Conservation (phyloP, 352 stramenopile genomes). For the Phytophthora cactorum region DNA sequence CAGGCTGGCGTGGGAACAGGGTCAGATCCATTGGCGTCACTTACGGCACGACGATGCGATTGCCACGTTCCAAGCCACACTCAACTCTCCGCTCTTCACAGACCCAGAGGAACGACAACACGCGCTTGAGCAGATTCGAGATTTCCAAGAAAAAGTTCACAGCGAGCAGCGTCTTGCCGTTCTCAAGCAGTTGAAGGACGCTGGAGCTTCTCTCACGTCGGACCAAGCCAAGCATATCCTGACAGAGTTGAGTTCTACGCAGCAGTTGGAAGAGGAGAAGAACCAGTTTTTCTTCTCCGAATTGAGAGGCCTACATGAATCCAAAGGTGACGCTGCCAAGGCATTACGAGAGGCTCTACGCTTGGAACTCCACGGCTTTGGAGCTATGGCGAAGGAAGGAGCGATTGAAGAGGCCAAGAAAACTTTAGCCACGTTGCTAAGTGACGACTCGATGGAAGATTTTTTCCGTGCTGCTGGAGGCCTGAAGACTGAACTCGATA, state of each 20-base stretch:
- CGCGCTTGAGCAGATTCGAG: conserved; percentile 61
- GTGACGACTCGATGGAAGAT: conserved; percentile 68
- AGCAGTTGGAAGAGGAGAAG: conserved; percentile 71
- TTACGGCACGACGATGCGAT: conserved; percentile 84
- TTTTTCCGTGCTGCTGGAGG: conserved; percentile 85
- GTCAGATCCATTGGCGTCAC: conserved; percentile 67
- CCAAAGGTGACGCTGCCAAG: conserved; percentile 42
- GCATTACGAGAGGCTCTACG: conserved; percentile 54
- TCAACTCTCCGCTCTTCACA: conserved; percentile 72
- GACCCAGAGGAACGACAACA: conserved; percentile 67
- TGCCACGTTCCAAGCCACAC: conserved; percentile 52
- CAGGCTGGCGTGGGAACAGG: conserved; percentile 71
- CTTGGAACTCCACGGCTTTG: conserved; percentile 66
- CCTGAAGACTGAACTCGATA: conserved; percentile 77
- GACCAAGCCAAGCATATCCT: conserved; percentile 48
- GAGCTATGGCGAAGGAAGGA: conserved; percentile 64
- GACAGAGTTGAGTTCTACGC: conserved; percentile 47
- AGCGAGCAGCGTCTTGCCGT: conserved; percentile 49
- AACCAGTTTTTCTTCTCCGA: conserved; percentile 67
- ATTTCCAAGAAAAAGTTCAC: conserved; percentile 62
- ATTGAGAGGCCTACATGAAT: conserved; percentile 49
- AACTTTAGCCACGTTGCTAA: conserved; percentile 43
- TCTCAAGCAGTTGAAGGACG: conserved; percentile 54
- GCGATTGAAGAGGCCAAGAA: conserved; percentile 42
- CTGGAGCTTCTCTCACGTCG: conserved; percentile 50